A percentile compares a stretch with the other conserved stretches of the same genome.
Conservation (phyloP, 495 filamentous ascomycete species). For the Xylaria castorea region DNA sequence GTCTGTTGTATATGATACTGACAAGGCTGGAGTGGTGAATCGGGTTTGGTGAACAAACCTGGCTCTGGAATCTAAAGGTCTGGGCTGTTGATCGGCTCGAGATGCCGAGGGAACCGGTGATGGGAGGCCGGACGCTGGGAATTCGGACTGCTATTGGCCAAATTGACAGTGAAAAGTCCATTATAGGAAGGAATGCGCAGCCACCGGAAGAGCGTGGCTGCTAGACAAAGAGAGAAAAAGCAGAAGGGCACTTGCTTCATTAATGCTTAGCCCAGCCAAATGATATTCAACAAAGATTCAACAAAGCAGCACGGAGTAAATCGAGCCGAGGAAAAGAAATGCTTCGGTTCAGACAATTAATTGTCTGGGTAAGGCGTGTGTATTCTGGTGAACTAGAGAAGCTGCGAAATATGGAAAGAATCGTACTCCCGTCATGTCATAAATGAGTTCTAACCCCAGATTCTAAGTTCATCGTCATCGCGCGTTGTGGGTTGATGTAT, state of each 20-base stretch:
- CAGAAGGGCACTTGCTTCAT: conserved; percentile 9
- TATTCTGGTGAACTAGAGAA: neutral
- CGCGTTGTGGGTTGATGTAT: neutral
- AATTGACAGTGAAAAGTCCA: neutral
- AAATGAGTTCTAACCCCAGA: neutral
- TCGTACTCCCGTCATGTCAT: neutral
- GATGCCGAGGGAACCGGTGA: neutral
- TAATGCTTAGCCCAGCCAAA: neutral
- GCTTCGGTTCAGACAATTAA: neutral
- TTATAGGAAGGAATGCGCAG: conserved; percentile 20
- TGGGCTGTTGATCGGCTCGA: neutral
- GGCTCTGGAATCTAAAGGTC: neutral
- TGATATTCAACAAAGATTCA: neutral
- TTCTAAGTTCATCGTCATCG: neutral
- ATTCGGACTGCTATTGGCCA: conserved; percentile 2
- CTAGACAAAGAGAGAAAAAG: conserved; percentile 14
- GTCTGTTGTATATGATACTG: neutral
- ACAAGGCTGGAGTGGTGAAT: conserved; percentile 5
- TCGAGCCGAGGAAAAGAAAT: neutral
- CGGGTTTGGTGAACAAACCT: neutral
- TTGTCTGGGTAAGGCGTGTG: neutral
- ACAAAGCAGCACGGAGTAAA: conserved; percentile 2
- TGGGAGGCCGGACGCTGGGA: neutral
- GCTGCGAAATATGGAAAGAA: neutral
- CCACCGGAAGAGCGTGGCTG: conserved; percentile 9